These are phyloP conservation scores for Triticum timopheevii DNA, from an alignment of 176 grass and related monocot species.

Conservation along the genomic window DNA sequence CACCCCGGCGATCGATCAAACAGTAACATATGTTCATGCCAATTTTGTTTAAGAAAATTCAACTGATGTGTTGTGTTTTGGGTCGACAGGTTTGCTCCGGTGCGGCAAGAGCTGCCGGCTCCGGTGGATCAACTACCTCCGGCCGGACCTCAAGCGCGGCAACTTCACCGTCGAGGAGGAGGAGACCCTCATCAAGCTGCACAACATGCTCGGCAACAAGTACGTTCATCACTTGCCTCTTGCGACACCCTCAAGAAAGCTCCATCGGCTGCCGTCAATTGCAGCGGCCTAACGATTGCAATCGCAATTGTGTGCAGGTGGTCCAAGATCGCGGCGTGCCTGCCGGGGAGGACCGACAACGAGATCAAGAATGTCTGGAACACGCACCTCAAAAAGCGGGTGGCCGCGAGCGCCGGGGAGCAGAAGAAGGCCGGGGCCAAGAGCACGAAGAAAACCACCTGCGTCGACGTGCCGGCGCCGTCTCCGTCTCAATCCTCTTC, in stretches of 20 bases:
- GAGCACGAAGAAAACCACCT: conserved; percentile 14
- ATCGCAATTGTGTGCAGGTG: conserved; percentile 36
- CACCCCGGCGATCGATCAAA: too few relatives aligned
- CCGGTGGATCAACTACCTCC: conserved; percentile 97
- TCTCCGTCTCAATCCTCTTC: conserved; percentile 36
- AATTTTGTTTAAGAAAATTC: background rate
- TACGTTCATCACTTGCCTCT: background rate
- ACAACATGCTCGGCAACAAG: conserved; percentile 84
- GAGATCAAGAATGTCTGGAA: conserved; percentile 99
- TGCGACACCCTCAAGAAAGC: background rate
- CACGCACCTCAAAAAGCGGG: conserved; percentile 91
- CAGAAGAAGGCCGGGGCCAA: conserved; percentile 5
- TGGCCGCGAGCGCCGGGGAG: conserved; percentile 3
- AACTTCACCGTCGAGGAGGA: conserved; percentile 83
- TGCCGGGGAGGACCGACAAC: conserved; percentile 91
- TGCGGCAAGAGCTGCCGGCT: conserved; percentile 95
- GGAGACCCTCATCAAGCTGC: conserved; percentile 70
- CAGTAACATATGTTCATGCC: background rate
- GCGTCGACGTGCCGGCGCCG: background rate
- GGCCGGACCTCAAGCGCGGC: conserved; percentile 89
- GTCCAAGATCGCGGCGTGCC: conserved; percentile 81
- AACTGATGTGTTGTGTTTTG: background rate
- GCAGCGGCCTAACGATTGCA: background rate
- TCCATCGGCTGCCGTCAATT: background rate
- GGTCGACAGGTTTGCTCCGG: conserved; percentile 60